Percentiles rank a stretch among this genome's conserved stretches.
These are phyloP conservation scores for Xylaria multiplex DNA, from an alignment of 2,329 filamentous ascomycete species.

Conservation along the genomic window DNA sequence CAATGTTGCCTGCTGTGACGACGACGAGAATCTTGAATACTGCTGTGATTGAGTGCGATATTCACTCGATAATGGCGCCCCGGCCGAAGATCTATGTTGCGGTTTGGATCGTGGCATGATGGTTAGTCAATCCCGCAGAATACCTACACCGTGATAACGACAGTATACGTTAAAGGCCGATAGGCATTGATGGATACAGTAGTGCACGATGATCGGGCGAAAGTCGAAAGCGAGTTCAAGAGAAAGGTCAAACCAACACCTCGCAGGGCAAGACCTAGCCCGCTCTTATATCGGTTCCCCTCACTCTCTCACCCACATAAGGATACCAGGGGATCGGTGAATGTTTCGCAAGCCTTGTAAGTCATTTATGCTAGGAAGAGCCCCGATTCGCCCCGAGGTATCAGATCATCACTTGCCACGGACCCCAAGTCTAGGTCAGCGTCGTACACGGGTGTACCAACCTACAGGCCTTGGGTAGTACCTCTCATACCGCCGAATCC, in stretches of 20 bases:
- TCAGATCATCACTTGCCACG: neutral
- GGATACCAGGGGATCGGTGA: neutral
- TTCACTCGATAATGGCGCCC: neutral
- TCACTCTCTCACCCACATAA: neutral
- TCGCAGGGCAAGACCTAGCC: conserved; percentile 5
- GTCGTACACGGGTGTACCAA: neutral
- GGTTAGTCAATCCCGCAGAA: neutral
- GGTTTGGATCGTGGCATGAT: conserved; percentile 15
- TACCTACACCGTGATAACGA: neutral
- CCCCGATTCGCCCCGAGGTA: neutral
- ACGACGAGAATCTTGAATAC: neutral
- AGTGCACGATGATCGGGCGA: neutral
- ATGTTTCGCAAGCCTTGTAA: conserved; percentile 19
- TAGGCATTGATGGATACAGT: neutral
- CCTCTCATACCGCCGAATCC: neutral
- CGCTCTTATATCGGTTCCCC: conserved; percentile 13
- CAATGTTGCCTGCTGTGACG: neutral
- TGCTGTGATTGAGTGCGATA: neutral
- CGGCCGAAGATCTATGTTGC: neutral
- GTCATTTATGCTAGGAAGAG: conserved; percentile 1
- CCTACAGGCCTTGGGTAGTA: neutral
- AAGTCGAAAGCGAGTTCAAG: neutral
- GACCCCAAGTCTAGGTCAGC: neutral
- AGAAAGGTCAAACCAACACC: neutral
- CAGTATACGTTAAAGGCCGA: neutral